Base-by-base conservation (phyloP, 345 rosid species). In the Citrus reticulata region DNA sequence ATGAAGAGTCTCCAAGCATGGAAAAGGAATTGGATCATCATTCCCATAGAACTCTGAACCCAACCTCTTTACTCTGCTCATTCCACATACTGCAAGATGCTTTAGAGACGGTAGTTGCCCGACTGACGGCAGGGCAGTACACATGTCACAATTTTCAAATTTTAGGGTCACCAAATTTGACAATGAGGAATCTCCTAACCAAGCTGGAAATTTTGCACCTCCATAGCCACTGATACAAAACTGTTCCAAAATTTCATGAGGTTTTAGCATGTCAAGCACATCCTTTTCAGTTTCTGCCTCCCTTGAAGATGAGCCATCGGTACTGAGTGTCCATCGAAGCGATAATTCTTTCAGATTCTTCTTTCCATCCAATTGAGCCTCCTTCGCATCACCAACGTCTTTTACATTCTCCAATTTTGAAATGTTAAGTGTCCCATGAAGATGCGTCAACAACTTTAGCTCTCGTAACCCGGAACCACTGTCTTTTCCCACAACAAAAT, bases 281-380 rank as follows among this genome's bases (percentile, higher is more conserved):
- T 6, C 11, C 22, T 1, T 58, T 66, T 74, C 74, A 11, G 2
- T 10, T 20, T 34, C 20, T 9, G 29, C 67, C 7, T 51, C 35
- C n/a, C 70, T 35, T 8, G 51, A 42, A 42, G 51, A 42, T 0
- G 51, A 42, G 0, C 16, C 51, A 42, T 30, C 1, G 6, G 32
- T 4, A 2, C 10, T 7, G 6, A 0, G 0, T 54, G 30, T 40
- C 81, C 81, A 79, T 16, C 5, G 22, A 11, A 72, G 35, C n/a
- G n/a, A n/a, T n/a, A n/a, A n/a, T n/a, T n/a, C 71, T 35, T 77
- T 75, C 62, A 87, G 85, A 64, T 80, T 22, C 49, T 17, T 32
- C 77, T 84, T 86, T 30, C 74, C 54, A 39, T 73, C 76, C 42
- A 84, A 16, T 20, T 77, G 51, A 71, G 83, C 84, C 4, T 73